Conservation (phyloP, 2,329 filamentous ascomycete genomes). For the Fusarium sp. region DNA sequence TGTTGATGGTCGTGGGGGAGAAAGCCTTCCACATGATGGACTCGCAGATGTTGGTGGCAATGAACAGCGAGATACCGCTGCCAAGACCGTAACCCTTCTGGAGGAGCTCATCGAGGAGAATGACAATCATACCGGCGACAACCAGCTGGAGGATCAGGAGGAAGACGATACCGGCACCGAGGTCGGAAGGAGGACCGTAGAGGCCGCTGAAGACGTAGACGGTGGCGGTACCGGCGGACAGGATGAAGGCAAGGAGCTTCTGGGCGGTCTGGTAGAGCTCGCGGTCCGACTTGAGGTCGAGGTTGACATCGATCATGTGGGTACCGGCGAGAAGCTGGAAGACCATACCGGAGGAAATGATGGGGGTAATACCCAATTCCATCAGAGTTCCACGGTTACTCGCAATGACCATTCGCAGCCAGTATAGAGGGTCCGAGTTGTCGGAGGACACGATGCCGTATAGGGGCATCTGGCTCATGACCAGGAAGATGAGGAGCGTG, state of each 20-base stretch:
- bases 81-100: slow-evolving; percentile 99
- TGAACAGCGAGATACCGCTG: slow-evolving; percentile 99
- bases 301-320: slow-evolving; percentile 99
- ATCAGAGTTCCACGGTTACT: slow-evolving; percentile 97
- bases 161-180: slow-evolving; percentile 97
- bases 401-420: slow-evolving; percentile 99
- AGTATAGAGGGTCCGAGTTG: slow-evolving; percentile 98
- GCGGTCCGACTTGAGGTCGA: slow-evolving; percentile 99
- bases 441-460: slow-evolving; percentile 99
- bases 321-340: slow-evolving; percentile 99
- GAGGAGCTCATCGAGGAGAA: slow-evolving; percentile 97
- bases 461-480: slow-evolving; percentile 99
- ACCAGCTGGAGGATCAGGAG: slow-evolving; percentile 98
- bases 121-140: slow-evolving; percentile 97
- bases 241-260: slow-evolving; percentile 98
- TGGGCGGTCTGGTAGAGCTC: slow-evolving; percentile 99
- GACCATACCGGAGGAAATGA: slow-evolving; percentile 99
- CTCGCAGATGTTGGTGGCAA: slow-evolving; percentile 99
- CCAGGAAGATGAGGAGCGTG: slow-evolving; percentile 97
- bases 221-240: slow-evolving; percentile 96
- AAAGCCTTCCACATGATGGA: slow-evolving; percentile 99
- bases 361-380: slow-evolving; percentile 97
- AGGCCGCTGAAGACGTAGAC: slow-evolving; percentile 99
- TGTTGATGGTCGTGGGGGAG: slow-evolving; percentile 99
- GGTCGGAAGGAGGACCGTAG: slow-evolving; percentile 95